These are phyloP conservation scores for Fusarium sp. DNA, from an alignment of 2,329 filamentous ascomycete species.

Conservation along the genomic window DNA sequence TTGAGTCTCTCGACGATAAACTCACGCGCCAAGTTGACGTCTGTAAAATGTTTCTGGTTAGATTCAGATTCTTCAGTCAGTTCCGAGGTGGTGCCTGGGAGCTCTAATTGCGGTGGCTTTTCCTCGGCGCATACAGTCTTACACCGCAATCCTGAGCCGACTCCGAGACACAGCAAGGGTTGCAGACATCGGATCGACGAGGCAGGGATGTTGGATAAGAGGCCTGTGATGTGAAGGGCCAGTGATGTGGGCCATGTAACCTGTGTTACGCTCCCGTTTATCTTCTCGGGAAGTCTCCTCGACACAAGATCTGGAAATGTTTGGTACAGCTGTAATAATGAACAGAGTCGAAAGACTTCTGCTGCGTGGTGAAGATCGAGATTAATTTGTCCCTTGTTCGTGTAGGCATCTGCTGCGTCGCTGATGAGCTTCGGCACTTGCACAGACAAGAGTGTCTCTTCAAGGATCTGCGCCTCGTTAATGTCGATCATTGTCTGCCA, in stretches of 20 bases:
- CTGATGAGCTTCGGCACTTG: slow-evolving; percentile 17
- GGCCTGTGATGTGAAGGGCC: slow-evolving; percentile 13
- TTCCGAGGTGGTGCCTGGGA: background rate
- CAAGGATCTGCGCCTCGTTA: slow-evolving; percentile 27
- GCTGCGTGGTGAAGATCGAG: slow-evolving; percentile 47
- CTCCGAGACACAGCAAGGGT: slow-evolving; percentile 16
- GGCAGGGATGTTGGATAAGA: slow-evolving; percentile 8
- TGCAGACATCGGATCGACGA: slow-evolving; percentile 21
- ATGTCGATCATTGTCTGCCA: slow-evolving; percentile 35
- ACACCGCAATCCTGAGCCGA: slow-evolving; percentile 17
- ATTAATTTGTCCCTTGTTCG: background rate
- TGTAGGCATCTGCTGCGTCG: background rate
- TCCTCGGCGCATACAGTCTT: slow-evolving; percentile 10
- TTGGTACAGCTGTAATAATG: slow-evolving; percentile 52
- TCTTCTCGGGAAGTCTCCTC: slow-evolving; percentile 39
- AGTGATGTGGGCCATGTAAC: slow-evolving; percentile 26
- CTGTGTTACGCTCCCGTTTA: slow-evolving; percentile 9
- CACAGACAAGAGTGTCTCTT: slow-evolving; percentile 27
- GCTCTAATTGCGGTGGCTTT: background rate
- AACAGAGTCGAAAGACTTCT: slow-evolving; percentile 50
- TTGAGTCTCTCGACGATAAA: slow-evolving; percentile 21
- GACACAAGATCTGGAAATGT: slow-evolving; percentile 49
- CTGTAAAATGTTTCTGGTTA: background rate
- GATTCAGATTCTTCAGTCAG: background rate
- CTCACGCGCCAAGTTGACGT: slow-evolving; percentile 9